Conservation (phyloP, 805 yeast species). For the Candida chilensis region DNA sequence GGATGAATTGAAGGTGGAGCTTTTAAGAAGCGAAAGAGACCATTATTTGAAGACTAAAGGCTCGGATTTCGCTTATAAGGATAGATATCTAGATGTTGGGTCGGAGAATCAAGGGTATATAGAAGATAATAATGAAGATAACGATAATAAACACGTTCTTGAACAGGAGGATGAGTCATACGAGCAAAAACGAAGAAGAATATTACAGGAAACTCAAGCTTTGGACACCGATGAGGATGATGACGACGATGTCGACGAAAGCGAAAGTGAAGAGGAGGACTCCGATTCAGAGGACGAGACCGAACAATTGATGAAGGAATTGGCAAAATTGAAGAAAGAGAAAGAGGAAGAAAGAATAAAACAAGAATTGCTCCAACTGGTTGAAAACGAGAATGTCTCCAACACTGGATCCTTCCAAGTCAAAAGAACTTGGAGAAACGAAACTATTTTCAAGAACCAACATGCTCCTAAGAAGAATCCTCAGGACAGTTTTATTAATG, state of each 20-base stretch:
- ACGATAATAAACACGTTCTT: too few species aligned
- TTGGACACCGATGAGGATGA: too few species aligned
- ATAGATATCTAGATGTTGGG: background rate
- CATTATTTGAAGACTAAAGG: conserved; percentile 1
- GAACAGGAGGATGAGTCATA: background rate
- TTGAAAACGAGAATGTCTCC: background rate
- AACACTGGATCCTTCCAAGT: background rate
- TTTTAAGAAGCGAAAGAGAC: background rate
- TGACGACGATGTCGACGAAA: background rate
- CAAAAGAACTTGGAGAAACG: background rate
- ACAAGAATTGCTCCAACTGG: background rate
- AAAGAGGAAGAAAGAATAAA: background rate
- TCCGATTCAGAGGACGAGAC: background rate
- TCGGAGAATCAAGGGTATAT: background rate
- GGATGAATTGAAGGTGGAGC: background rate
- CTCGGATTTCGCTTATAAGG: background rate
- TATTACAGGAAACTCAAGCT: background rate
- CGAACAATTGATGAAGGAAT: background rate
- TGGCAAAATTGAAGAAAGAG: background rate
- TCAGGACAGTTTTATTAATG: background rate
- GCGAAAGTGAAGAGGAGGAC: background rate
- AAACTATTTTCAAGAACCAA: background rate
- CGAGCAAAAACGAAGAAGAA: background rate
- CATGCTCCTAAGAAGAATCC: conserved; percentile 1
- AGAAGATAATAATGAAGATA: too few species aligned